Evolutionary conservation across 2,329 filamentous ascomycete genomes (phyloP), one percentile per base, ranked within the genome.

Genomic region (Cladosporium oxysporum): DNA sequence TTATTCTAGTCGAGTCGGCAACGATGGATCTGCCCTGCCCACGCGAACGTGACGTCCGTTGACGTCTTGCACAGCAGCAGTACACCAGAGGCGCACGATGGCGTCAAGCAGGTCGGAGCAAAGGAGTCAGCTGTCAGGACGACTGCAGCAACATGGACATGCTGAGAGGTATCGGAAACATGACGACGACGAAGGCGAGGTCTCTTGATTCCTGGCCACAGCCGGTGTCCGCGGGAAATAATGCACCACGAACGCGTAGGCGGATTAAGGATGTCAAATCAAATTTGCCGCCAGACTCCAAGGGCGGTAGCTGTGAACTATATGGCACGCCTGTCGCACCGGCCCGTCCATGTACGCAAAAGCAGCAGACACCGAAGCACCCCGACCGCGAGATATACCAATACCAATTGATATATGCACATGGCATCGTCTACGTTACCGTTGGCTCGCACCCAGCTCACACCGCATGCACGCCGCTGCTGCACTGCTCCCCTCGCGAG

Each of bases 1-100:
- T 47, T 47, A 47, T 62, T 62, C 44, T 26, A 26, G 23, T 26
- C 23, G 23, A 33, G 52, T 55, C 52, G 52, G 52, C 52, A 55
- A 55, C 52, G 52, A 55, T 62, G 60, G 37, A 60, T 60, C 41
- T 52, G 47, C 60, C 47, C 60, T 52, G 47, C 60, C 47, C 60
- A 53, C 60, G 60, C 60, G 60, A 53, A 62, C 60, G 60, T 52
- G 28, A 49, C 60, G 44, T 62, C 35, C 60, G 44, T 62, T 52
- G 47, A 62, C 59, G 59, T 35, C 59, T 52, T 50, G 41, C 58
- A 26, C 28, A 44, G 37, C 37, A 44, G 58, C 23, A 23, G 7
- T 29, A 29, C 23, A 31, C 28, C 41, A 47, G 41, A 47, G 52
- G 29, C 21, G 57, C 57, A 47, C 57, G 57, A 59, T 59, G 57